Conservation (phyloP, 345 rosid species). For the Eucalyptus virginea region DNA sequence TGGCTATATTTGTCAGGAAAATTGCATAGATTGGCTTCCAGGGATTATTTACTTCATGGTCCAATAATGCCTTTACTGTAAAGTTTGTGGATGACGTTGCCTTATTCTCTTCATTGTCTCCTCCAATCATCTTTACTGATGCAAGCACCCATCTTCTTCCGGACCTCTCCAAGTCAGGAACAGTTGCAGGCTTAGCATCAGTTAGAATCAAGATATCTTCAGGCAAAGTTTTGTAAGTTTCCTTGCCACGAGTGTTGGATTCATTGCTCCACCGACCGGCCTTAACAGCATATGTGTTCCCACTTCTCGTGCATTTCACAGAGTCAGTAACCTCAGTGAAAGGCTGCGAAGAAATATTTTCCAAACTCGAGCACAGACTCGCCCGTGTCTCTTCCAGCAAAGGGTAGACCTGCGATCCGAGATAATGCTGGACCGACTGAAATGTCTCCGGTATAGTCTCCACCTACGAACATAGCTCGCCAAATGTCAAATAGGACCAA, state of each 20-base stretch:
- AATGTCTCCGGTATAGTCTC: constrained; percentile 19
- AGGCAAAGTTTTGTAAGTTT: constrained; percentile 22
- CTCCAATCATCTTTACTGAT: background rate
- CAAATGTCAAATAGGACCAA: background rate
- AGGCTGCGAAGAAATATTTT: constrained; percentile 19
- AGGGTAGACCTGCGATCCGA: constrained; percentile 12
- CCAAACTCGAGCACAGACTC: constrained; percentile 9
- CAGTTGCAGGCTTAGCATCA: constrained; percentile 17
- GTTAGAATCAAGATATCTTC: constrained; percentile 24
- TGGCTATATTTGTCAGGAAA: constrained; percentile 9
- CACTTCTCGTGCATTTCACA: background rate
- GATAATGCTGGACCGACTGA: constrained; percentile 9
- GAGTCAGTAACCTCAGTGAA: constrained; percentile 5
- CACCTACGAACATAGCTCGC: constrained; percentile 7
- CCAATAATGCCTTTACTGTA: background rate
- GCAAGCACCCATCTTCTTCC: constrained; percentile 18
- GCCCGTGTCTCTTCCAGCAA: constrained; percentile 37
- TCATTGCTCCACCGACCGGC: constrained; percentile 26
- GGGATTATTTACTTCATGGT: background rate
- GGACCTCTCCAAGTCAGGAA: constrained; percentile 13
- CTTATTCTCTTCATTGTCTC: background rate
- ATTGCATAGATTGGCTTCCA: constrained; percentile 11
- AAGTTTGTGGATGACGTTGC: constrained; percentile 1
- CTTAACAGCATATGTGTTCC: constrained; percentile 1
- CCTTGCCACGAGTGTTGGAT: constrained; percentile 1